Percentiles rank a stretch among this genome's conserved stretches.
Conservation (phyloP, 345 rosid genomes). For the Triadica sebifera region DNA sequence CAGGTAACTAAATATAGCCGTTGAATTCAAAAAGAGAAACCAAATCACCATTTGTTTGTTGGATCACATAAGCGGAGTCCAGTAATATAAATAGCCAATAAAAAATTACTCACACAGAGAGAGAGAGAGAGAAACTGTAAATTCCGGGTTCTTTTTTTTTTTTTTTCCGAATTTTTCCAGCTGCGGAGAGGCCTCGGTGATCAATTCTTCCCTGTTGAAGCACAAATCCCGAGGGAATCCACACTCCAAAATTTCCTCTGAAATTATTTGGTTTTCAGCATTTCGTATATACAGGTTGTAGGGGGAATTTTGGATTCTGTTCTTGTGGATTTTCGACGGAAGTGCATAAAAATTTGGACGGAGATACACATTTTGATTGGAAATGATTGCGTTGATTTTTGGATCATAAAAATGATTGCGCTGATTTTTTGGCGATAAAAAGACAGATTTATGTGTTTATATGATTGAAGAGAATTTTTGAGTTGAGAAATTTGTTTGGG, state of each 20-base stretch:
- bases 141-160: background rate
- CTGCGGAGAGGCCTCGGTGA: conserved; percentile 15
- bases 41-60: background rate
- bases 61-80: background rate
- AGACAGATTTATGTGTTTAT: background rate
- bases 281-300: background rate
- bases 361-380: background rate
- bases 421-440: background rate
- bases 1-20: background rate
- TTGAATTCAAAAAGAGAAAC: background rate
- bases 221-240: conserved; percentile 15
- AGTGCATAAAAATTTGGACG: background rate
- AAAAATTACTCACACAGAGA: background rate
- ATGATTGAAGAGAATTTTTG: background rate
- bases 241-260: background rate
- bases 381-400: background rate
- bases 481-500: background rate
- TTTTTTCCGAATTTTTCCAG: background rate
- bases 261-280: background rate
- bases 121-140: background rate
- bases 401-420: no score
- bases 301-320: background rate
- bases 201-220: background rate
- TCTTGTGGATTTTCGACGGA: background rate
- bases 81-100: background rate